Conservation (phyloP, 352 stramenopile genomes). For the Phytophthora tubulina region DNA sequence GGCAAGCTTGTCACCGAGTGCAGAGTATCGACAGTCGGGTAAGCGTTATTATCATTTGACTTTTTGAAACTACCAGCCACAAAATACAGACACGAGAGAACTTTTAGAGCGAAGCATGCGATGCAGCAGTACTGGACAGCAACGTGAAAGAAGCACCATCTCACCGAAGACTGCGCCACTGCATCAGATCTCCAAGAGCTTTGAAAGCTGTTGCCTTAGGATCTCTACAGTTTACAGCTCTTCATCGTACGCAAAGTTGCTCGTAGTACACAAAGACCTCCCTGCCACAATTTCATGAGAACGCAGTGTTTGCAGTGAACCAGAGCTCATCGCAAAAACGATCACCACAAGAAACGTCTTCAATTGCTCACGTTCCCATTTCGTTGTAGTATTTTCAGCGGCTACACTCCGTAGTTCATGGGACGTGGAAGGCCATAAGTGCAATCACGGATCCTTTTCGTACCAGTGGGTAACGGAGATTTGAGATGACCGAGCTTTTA, state of each 20-base stretch:
- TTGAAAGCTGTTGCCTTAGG: too few relatives aligned
- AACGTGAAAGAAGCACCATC: background rate
- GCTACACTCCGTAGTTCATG: too few relatives aligned
- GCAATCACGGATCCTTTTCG: too few relatives aligned
- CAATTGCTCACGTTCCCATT: background rate
- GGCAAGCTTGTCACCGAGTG: too few relatives aligned
- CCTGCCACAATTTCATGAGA: too few relatives aligned
- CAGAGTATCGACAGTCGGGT: too few relatives aligned
- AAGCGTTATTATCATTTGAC: background rate
- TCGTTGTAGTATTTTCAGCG: constrained; percentile 21
- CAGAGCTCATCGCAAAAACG: background rate
- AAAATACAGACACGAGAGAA: too few relatives aligned
- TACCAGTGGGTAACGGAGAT: constrained; percentile 17
- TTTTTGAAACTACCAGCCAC: constrained; percentile 4
- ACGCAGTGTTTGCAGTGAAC: too few relatives aligned
- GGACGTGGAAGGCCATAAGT: background rate
- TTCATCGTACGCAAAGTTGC: too few relatives aligned
- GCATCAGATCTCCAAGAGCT: too few relatives aligned
- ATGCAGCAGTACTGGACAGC: constrained; percentile 12
- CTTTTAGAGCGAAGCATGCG: background rate
- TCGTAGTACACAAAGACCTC: too few relatives aligned
- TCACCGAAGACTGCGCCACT: background rate
- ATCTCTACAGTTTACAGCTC: too few relatives aligned
- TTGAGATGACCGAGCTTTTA: constrained; percentile 1
- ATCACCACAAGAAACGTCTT: background rate